Conservation (phyloP, 768 basidiomycete genomes). For the Hebeloma cylindrosporum region DNA sequence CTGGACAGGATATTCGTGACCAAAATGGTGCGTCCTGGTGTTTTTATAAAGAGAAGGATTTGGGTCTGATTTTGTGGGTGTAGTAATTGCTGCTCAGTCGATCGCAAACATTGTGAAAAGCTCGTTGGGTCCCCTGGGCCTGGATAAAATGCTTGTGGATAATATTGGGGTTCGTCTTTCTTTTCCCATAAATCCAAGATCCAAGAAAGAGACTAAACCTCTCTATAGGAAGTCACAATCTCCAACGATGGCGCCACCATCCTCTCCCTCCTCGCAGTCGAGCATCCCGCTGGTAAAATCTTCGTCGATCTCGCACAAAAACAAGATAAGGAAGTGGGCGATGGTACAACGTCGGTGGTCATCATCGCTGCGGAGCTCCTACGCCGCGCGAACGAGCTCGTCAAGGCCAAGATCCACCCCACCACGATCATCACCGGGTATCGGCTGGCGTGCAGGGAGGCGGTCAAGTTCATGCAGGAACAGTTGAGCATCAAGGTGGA, state of each 20-base stretch:
- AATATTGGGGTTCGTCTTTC: slow-evolving; percentile 81
- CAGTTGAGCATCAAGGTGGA: slow-evolving; percentile 96
- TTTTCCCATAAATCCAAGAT: neutral
- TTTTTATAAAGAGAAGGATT: slow-evolving; percentile 4
- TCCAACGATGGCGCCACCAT: slow-evolving; percentile 99
- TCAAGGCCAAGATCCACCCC: slow-evolving; percentile 97
- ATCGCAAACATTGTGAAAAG: slow-evolving; percentile 98
- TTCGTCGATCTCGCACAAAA: slow-evolving; percentile 99
- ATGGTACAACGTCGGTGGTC: slow-evolving; percentile 98
- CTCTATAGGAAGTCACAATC: slow-evolving; percentile 90
- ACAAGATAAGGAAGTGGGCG: slow-evolving; percentile 98
- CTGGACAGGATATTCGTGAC: slow-evolving; percentile 94
- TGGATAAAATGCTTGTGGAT: slow-evolving; percentile 97
- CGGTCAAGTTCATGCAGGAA: slow-evolving; percentile 97
- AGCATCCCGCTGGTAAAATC: slow-evolving; percentile 95
- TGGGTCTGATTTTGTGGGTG: slow-evolving; percentile 10
- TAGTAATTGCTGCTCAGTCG: slow-evolving; percentile 92
- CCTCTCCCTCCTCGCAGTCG: slow-evolving; percentile 87
- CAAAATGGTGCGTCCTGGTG: slow-evolving; percentile 76
- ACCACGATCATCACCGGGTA: slow-evolving; percentile 99
- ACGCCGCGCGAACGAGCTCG: slow-evolving; percentile 94
- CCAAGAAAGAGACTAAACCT: slow-evolving; percentile 7
- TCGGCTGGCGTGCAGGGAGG: slow-evolving; percentile 93
- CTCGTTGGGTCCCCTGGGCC: slow-evolving; percentile 90
- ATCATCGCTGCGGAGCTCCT: slow-evolving; percentile 97